phyloP scores from a whole-genome alignment of 495 filamentous ascomycete genomes.

The Penicillium macrosclerotiorum region DNA sequence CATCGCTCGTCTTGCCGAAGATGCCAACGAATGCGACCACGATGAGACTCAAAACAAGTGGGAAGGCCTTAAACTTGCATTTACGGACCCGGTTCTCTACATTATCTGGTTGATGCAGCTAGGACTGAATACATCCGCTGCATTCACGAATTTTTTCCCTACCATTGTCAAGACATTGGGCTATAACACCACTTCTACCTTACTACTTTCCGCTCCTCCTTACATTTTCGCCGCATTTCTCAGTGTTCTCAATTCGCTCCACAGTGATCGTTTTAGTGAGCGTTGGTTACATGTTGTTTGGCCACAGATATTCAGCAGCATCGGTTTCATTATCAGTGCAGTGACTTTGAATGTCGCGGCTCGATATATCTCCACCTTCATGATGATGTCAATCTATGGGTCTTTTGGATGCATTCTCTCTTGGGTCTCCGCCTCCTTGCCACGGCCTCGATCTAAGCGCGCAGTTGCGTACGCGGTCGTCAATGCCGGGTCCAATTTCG shows the following conservation, averaged over 20 bases:
- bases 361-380: constrained; percentile 43
- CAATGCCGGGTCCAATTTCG: constrained; percentile 36
- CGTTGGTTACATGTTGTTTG: constrained; percentile 43
- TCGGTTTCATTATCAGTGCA: constrained; percentile 41
- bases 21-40: constrained; percentile 33
- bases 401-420: constrained; percentile 39
- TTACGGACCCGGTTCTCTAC: constrained; percentile 40
- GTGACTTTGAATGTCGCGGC: constrained; percentile 31
- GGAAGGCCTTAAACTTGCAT: constrained; percentile 38
- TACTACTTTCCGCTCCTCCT: constrained; percentile 43
- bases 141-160: constrained; percentile 47
- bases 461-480: constrained; percentile 43
- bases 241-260: constrained; percentile 29
- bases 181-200: constrained; percentile 30
- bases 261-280: constrained; percentile 33
- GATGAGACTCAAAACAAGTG: constrained; percentile 34
- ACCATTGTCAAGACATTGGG: constrained; percentile 40
- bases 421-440: constrained; percentile 44
- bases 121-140: constrained; percentile 34
- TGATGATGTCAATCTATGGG: constrained; percentile 43
- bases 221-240: constrained; percentile 45
- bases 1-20: constrained; percentile 35
- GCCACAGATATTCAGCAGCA: constrained; percentile 35
- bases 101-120: constrained; percentile 38
- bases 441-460: constrained; percentile 43